Conservation (phyloP, 352 stramenopile species). For the Pythium aristosporum region DNA sequence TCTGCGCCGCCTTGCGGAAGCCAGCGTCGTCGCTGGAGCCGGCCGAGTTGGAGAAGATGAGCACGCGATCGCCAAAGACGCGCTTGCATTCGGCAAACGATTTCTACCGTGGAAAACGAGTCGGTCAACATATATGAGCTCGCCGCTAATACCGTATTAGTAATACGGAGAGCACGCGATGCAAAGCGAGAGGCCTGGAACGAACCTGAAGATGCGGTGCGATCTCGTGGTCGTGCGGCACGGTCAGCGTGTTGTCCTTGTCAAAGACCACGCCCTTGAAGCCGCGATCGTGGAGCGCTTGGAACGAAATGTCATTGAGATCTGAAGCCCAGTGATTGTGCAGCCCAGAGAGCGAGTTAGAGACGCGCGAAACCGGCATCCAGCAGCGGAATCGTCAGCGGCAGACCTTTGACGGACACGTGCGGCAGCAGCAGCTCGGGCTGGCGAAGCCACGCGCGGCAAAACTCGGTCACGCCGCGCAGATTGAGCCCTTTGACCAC, state of each 20-base stretch:
- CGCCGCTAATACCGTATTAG: not conserved
- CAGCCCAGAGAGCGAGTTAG: conserved; percentile 6
- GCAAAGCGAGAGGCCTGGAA: not conserved
- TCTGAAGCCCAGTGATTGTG: conserved; percentile 32
- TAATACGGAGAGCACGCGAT: conserved; percentile 8
- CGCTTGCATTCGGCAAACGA: conserved; percentile 75
- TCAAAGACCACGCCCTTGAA: conserved; percentile 96
- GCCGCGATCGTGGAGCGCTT: conserved; percentile 69
- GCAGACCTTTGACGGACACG: conserved; percentile 71
- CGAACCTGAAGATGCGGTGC: conserved; percentile 65
- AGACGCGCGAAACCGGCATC: not conserved
- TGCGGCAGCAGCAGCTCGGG: conserved; percentile 80
- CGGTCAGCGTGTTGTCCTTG: conserved; percentile 97
- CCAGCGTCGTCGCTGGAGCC: conserved; percentile 90
- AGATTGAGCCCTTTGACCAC: conserved; percentile 76
- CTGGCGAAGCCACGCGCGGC: conserved; percentile 62
- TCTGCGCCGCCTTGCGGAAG: conserved; percentile 76
- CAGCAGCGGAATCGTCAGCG: not conserved
- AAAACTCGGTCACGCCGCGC: conserved; percentile 78
- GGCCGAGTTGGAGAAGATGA: conserved; percentile 96
- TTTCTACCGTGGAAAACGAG: too few relatives aligned
- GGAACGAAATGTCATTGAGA: conserved; percentile 82
- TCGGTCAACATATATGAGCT: too few relatives aligned
- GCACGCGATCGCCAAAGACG: conserved; percentile 90
- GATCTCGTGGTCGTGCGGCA: conserved; percentile 85